Percentiles rank a stretch among this genome's conserved stretches.
These are phyloP conservation scores for Nakaseomyces sp. DNA, from an alignment of 1,139 yeast species.

Conservation along the genomic window DNA sequence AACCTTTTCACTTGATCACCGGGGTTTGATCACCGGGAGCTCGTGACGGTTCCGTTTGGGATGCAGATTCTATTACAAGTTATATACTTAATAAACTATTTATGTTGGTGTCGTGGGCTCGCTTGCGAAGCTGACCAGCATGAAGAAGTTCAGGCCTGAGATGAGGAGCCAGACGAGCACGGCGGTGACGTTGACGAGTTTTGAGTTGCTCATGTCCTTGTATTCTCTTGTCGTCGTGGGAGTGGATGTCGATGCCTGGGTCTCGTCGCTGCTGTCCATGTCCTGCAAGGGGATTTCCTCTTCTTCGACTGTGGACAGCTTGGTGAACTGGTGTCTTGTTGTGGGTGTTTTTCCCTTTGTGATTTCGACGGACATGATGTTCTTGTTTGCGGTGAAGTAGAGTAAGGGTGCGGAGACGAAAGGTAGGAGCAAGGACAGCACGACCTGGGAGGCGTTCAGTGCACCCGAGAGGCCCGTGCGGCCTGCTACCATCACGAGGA, in stretches of 20 bases:
- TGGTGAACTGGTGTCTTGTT: neutral
- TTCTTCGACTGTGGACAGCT: slow-evolving; percentile 3
- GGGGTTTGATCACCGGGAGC: no score
- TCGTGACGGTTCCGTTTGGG: neutral
- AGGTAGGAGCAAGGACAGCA: slow-evolving; percentile 60
- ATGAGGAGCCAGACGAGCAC: slow-evolving; percentile 66
- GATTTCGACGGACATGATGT: slow-evolving; percentile 46
- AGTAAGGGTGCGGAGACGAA: slow-evolving; percentile 69
- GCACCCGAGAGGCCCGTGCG: slow-evolving; percentile 62
- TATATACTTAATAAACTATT: neutral
- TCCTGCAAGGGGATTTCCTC: slow-evolving; percentile 18
- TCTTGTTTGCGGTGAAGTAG: slow-evolving; percentile 54
- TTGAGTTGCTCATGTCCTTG: slow-evolving; percentile 63
- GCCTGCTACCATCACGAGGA: slow-evolving; percentile 56
- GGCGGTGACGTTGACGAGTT: slow-evolving; percentile 47
- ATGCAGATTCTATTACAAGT: neutral
- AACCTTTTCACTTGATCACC: no score
- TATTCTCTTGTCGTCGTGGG: slow-evolving; percentile 16
- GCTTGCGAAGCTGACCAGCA: slow-evolving; percentile 62
- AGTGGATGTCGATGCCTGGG: neutral
- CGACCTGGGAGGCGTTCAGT: slow-evolving; percentile 67
- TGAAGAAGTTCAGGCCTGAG: slow-evolving; percentile 64
- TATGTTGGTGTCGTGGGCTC: no score
- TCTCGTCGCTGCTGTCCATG: slow-evolving; percentile 12
- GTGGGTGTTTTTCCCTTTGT: slow-evolving; percentile 12